Base-by-base conservation (phyloP, 805 yeast species). In the Sugiyamaella marilandica region DNA sequence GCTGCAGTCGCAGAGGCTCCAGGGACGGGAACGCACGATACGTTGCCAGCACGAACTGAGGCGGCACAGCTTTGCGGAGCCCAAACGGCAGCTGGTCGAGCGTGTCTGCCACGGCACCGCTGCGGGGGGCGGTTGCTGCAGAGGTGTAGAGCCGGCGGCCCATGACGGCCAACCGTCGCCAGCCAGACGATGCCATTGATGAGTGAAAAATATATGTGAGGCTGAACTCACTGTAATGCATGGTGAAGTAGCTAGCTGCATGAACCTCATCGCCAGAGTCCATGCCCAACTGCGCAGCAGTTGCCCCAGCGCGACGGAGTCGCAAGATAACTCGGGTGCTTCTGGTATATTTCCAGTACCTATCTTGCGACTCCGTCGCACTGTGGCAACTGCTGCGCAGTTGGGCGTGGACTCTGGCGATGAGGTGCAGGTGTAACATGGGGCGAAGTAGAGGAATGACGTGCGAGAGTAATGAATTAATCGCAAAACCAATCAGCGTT, bases 21-120 rank as follows among this genome's bases (percentile, higher is more conserved):
- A 94, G 76, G 2, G 95, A 85, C 34, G 99, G 99, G 70, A 94
- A 94, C 31, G 83, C 68, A 55, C 97, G 80, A 50, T 88, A 69
- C 1, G 96, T 78, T 10, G 95, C 81, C 55, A 92, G 73, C 0
- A 91, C 87, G 62, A 80, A 87, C 58, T 77, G 73, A 26, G 95
- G 85, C 26, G 94, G 67, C 53, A 61, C 58, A 18, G 55, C 59
- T 13, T 50, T 45, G 13, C 21, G 47, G 10, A 14, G 21, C 5
- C 43, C 43, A 39, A 39, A 39, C 14, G 43, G 43, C 14, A 39
- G 43, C 5, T 11, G 2, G 8, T 5, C 43, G 7, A 39, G 16
- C 14, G 19, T n/a, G 16, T 59, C 64, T 21, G 59, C 53, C 8
- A 24, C 45, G 10, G 41, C 5, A 24, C 29, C 7, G 29, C 29